Percentiles rank a stretch among this genome's conserved stretches.
These are phyloP conservation scores for Cercospora nicotianae DNA, from an alignment of 2,329 filamentous ascomycete species.

Conservation along the genomic window DNA sequence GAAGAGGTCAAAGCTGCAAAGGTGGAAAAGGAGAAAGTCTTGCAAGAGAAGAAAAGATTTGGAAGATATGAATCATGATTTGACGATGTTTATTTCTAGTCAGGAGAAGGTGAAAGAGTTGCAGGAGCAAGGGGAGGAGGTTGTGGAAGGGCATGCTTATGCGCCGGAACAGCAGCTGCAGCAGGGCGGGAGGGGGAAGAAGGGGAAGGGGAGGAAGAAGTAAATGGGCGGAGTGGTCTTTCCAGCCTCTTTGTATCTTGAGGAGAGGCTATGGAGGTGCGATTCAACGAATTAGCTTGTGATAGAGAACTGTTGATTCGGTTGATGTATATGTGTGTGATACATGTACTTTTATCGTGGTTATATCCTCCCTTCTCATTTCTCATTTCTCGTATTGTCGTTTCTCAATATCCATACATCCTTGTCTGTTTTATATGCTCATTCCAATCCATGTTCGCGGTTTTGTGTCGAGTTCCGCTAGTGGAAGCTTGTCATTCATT, in stretches of 20 bases:
- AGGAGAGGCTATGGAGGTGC: background rate
- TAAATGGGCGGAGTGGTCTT: background rate
- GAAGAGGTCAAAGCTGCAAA: conserved; percentile 59
- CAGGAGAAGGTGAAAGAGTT: conserved; percentile 76
- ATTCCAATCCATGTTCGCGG: too few relatives aligned
- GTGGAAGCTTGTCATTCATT: too few relatives aligned
- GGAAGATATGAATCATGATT: conserved; percentile 80
- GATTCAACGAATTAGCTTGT: too few relatives aligned
- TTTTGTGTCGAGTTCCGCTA: too few relatives aligned
- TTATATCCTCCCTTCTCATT: too few relatives aligned
- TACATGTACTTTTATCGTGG: too few relatives aligned
- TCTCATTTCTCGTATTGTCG: too few relatives aligned
- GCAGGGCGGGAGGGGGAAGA: conserved; percentile 43
- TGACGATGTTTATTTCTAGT: conserved; percentile 83
- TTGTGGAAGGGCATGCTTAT: conserved; percentile 62
- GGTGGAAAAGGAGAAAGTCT: conserved; percentile 43
- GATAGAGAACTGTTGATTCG: too few relatives aligned
- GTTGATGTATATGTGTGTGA: too few relatives aligned
- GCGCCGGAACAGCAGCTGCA: conserved; percentile 13
- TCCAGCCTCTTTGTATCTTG: background rate
- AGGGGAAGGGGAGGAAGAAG: conserved; percentile 39
- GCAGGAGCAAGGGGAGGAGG: conserved; percentile 61
- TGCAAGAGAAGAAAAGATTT: conserved; percentile 67
- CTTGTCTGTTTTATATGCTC: too few relatives aligned
- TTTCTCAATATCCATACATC: too few relatives aligned